Conservation (phyloP, 345 rosid species). For the Camelina laxa region DNA sequence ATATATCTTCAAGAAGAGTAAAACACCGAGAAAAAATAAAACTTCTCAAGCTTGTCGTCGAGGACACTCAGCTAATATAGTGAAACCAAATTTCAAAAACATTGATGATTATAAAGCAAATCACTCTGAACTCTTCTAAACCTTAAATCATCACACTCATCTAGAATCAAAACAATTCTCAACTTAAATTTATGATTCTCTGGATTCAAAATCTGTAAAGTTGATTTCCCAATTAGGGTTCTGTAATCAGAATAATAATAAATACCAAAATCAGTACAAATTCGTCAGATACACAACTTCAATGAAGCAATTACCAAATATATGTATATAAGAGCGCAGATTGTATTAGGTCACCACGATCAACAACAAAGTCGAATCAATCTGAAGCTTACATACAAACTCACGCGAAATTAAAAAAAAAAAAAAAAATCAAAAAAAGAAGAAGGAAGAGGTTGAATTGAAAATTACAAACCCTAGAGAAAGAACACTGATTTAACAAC, state of each 20-base stretch:
- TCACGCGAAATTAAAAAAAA: background rate
- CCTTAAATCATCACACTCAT: slow-evolving; percentile 1
- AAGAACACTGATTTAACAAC: background rate
- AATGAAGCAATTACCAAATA: background rate
- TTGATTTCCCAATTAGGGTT: slow-evolving; percentile 17
- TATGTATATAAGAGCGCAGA: background rate
- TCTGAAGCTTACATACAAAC: slow-evolving; percentile 1
- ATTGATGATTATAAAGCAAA: slow-evolving; percentile 14
- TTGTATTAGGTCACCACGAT: background rate
- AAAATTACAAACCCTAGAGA: slow-evolving; percentile 18
- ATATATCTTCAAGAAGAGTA: background rate
- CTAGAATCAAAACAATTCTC: background rate
- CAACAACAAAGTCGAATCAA: background rate
- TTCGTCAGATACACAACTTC: background rate
- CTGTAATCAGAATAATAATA: background rate
- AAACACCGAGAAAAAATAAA: background rate
- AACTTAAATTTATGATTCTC: background rate
- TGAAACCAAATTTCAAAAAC: slow-evolving; percentile 15
- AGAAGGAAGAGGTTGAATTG: background rate
- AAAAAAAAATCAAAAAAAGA: background rate
- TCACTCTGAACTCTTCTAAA: slow-evolving; percentile 3
- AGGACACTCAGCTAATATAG: slow-evolving; percentile 7
- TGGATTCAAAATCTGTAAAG: background rate
- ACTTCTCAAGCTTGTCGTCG: slow-evolving; percentile 19
- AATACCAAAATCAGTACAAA: slow-evolving; percentile 12